Evolutionary conservation across 495 filamentous ascomycete genomes (phyloP), one percentile per base, ranked within the genome.

Genomic region (Ascodesmis nigricans): DNA sequence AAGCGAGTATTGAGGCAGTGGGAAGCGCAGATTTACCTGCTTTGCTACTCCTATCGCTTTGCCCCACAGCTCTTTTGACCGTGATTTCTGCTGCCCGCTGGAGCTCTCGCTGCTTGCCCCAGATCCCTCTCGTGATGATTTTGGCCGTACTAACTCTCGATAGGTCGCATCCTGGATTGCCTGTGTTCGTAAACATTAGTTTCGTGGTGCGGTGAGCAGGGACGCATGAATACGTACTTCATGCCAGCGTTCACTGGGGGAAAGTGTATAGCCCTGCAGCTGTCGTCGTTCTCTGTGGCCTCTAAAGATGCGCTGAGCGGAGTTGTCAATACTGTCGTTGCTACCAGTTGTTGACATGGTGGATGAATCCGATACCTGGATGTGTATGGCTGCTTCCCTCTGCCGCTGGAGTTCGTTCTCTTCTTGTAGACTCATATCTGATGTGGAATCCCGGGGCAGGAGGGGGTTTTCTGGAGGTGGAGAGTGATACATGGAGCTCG

Each of bases 51-150:
- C 58, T 9, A 70, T 68, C 3, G 64, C 67, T 32, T 72, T 73
- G 35, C 72, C 66, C 83, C 83, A 93, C 35, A 78, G 73, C 32
- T 64, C 59, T 18, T 63, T 65, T 4, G 76, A 72, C 22, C 58
- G 48, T n/a, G n/a, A 36, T 41, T 3, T 24, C 21, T 2, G 6
- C 42, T 9, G 39, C 19, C 37, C 19, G n/a, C n/a, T n/a, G n/a
- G n/a, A n/a, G n/a, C n/a, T n/a, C n/a, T n/a, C n/a, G n/a, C n/a
- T n/a, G n/a, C n/a, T n/a, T n/a, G n/a, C n/a, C n/a, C n/a, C n/a
- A n/a, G n/a, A n/a, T n/a, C n/a, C n/a, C 16, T 35, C 42, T 31
- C 42, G 27, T 15, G 54, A n/a, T 6, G 62, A 43, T 10, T 57
- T 51, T 2, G 69, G 67, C 20, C 50, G 53, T 6, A 59, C 67